phyloP scores from a whole-genome alignment of 2,329 filamentous ascomycete genomes.

The Microdochium paspali region DNA sequence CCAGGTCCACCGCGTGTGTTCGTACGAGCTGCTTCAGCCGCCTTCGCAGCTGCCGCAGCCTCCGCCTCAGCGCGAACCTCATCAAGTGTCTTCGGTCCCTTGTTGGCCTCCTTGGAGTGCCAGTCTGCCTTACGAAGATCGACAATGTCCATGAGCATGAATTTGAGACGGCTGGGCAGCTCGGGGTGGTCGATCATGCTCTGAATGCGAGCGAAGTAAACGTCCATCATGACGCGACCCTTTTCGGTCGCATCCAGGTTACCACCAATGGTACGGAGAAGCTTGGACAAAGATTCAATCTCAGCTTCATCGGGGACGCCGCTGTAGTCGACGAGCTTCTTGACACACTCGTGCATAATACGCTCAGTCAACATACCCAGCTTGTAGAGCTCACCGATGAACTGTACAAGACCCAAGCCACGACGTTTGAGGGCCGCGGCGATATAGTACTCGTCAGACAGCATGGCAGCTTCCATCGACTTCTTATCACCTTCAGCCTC shows the following conservation, averaged over 20 bases:
- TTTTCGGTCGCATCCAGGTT: conserved; percentile 79
- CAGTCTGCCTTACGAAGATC: conserved; percentile 73
- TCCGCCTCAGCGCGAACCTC: conserved; percentile 80
- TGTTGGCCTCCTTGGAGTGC: conserved; percentile 80
- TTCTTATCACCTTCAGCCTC: conserved; percentile 54
- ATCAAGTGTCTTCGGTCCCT: conserved; percentile 93
- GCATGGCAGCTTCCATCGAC: conserved; percentile 64
- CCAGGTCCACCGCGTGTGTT: conserved; percentile 58
- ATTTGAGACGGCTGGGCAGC: conserved; percentile 78
- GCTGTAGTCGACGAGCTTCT: conserved; percentile 93
- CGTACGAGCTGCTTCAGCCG: conserved; percentile 57
- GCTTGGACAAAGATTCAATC: conserved; percentile 88
- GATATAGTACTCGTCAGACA: conserved; percentile 94
- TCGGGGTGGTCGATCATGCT: conserved; percentile 71
- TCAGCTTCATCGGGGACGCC: conserved; percentile 90
- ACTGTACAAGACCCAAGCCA: conserved; percentile 95
- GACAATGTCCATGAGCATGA: conserved; percentile 93
- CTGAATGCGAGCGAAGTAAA: conserved; percentile 86
- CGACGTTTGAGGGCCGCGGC: conserved; percentile 92
- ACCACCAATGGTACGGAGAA: conserved; percentile 82
- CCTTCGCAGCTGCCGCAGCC: conserved; percentile 70
- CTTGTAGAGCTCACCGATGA: conserved; percentile 99
- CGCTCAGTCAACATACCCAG: conserved; percentile 96
- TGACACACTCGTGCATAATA: conserved; percentile 99
- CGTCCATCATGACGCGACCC: conserved; percentile 79